Evolutionary conservation across 768 basidiomycete genomes (phyloP).

Genomic region (Lentinula detonsa): DNA sequence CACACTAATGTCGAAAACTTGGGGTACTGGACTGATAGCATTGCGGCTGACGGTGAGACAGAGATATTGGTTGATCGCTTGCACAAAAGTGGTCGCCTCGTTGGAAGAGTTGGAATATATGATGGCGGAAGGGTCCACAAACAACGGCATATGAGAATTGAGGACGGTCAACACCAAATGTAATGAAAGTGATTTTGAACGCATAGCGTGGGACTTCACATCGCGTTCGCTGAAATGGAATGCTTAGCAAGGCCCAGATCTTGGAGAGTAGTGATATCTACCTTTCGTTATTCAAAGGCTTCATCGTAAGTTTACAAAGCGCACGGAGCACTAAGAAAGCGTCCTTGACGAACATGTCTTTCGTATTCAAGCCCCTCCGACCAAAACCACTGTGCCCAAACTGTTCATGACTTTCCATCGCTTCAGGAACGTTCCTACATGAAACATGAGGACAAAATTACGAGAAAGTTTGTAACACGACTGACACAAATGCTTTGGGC

Average conservation of each 20-base stretch:
- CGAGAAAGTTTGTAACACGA: not conserved
- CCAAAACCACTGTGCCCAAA: not conserved
- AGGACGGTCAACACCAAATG: conserved; percentile 91
- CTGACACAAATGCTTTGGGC: conserved; percentile 3
- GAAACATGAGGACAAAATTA: not conserved
- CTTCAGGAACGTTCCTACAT: conserved; percentile 1
- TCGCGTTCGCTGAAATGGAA: conserved; percentile 73
- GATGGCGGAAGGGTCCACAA: conserved; percentile 83
- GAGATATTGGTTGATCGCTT: conserved; percentile 94
- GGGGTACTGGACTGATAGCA: conserved; percentile 90
- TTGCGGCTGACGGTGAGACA: conserved; percentile 91
- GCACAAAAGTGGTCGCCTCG: conserved; percentile 85
- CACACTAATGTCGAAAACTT: conserved; percentile 96
- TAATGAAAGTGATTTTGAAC: conserved; percentile 90
- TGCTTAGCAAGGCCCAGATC: not conserved
- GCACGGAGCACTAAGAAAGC: conserved; percentile 97
- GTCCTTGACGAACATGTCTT: conserved; percentile 93
- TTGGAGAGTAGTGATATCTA: conserved; percentile 25
- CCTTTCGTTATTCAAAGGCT: conserved; percentile 92
- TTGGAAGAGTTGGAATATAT: conserved; percentile 87
- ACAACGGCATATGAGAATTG: conserved; percentile 84
- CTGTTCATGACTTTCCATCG: conserved; percentile 4
- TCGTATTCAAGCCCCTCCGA: conserved; percentile 42
- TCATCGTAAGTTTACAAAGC: conserved; percentile 97
- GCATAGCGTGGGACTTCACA: conserved; percentile 93